These are phyloP conservation scores for Marchantia polymorpha DNA, from an alignment of 225 moss, liverwort and hornwort genomes.

Conservation along the genomic window DNA sequence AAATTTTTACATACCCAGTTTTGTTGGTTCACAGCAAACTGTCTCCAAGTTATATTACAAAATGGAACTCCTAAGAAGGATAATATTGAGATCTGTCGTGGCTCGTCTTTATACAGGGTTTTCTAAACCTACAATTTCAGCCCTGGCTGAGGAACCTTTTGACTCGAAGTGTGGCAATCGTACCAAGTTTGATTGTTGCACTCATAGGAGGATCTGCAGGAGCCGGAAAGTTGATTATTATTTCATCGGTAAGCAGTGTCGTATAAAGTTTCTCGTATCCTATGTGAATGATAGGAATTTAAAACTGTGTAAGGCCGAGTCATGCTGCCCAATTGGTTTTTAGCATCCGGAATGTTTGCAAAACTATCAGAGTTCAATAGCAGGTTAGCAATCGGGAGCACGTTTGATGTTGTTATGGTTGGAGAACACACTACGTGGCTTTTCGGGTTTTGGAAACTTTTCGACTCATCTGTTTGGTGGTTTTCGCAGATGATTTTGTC, in stretches of 20 bases:
- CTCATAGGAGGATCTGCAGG: slow-evolving; percentile 50
- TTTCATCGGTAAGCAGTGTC: slow-evolving; percentile 42
- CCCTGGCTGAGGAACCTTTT: slow-evolving; percentile 57
- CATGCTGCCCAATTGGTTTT: too few species aligned
- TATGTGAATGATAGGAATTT: neutral
- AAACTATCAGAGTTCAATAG: too few species aligned
- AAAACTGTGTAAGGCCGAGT: too few species aligned
- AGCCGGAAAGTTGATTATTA: slow-evolving; percentile 47
- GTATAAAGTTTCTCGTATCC: too few species aligned
- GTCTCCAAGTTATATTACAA: neutral
- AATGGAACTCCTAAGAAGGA: neutral
- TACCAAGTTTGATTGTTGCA: slow-evolving; percentile 51
- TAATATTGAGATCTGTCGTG: neutral
- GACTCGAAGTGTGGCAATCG: slow-evolving; percentile 52
- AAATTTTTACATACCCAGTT: neutral
- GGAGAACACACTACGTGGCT: too few species aligned
- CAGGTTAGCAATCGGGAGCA: too few species aligned
- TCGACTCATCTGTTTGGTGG: neutral
- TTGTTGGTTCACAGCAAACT: neutral
- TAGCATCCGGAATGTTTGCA: too few species aligned
- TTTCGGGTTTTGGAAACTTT: neutral
- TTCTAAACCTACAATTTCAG: slow-evolving; percentile 45
- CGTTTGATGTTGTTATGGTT: too few species aligned
- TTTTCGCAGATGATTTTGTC: slow-evolving; percentile 50
- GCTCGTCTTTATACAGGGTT: slow-evolving; percentile 30